Evolutionary conservation across 371 early-diverging fungal species (phyloP), one percentile per base, ranked within the genome.

Genomic region (Sporodiniella umbellata): DNA sequence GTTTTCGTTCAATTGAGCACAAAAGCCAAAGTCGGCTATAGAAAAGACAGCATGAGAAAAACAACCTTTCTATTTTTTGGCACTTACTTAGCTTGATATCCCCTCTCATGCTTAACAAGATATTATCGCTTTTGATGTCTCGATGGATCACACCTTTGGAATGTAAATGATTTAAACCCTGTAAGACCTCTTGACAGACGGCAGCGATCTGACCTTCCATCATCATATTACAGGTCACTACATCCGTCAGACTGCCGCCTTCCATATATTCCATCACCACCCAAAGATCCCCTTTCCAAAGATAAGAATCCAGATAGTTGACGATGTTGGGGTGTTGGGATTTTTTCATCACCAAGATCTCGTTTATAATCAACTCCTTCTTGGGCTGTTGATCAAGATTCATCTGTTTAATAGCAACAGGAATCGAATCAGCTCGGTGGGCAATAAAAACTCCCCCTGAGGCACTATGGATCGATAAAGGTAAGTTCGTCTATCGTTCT

Each of bases 121-220:
- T 68, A 56, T 95, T 95, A 60, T 94, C 93, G 47, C 88, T 84
- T 68, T 94, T 93, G 62, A 95, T 86, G 60, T 95, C 94, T 57
- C 95, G 73, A 61, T 93, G 93, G 52, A 93, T 90, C 18, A 94
- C 84, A 38, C 87, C 85, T 55, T 85, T 80, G 10, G 82, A 72
- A 57, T 95, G 95, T 21, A 63, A 49, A 91, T 69, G 68, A 82
- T 49, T 25, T 18, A 64, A 14, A 6, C 60, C 56, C 33, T 46
- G 33, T 25, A 55, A 30, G 2, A 81, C 79, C 62, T 91, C 88
- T 48, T 78, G 75, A 48, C 88, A 85, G 19, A 90, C 86, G 19
- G 81, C 77, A 2, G 89, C 88, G 51, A 90, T 90, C 58, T 89
- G 88, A 11, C 82, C 83, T 68, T 91, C 92, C n/a, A 80, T 85